Evolutionary conservation across 177 flowering plant species (phyloP).

Genomic region (Tripterygium wilfordii): DNA sequence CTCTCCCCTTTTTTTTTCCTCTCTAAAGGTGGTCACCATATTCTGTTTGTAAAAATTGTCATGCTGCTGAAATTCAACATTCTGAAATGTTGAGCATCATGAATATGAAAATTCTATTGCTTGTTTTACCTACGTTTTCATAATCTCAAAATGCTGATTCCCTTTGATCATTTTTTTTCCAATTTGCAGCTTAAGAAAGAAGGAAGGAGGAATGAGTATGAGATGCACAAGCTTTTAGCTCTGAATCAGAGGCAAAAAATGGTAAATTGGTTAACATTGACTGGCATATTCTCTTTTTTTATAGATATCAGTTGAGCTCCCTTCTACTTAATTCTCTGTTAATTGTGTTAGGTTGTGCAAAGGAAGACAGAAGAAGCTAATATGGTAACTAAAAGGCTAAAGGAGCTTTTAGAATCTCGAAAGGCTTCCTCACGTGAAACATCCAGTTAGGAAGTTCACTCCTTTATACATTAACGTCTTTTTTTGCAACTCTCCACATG

Average conservation of each 20-base stretch:
- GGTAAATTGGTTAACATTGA: constrained; percentile 34
- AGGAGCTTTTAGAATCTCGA: constrained; percentile 76
- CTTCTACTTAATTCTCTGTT: constrained; percentile 3
- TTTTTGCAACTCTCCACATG: neutral
- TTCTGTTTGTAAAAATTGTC: too few relatives aligned
- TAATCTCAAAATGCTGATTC: neutral
- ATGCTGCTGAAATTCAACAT: too few relatives aligned
- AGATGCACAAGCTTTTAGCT: constrained; percentile 89
- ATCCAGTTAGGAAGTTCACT: constrained; percentile 17
- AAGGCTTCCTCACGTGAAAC: constrained; percentile 70
- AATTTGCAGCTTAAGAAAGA: constrained; percentile 80
- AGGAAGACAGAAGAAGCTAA: constrained; percentile 95
- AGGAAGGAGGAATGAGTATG: constrained; percentile 90
- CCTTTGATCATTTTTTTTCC: neutral
- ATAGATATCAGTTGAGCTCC: neutral
- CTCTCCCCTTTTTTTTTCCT: too few relatives aligned
- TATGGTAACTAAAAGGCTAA: constrained; percentile 78
- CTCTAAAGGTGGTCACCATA: too few relatives aligned
- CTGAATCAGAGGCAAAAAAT: constrained; percentile 88
- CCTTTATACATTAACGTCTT: neutral
- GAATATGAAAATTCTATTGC: too few relatives aligned
- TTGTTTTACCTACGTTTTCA: neutral
- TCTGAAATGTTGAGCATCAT: too few relatives aligned
- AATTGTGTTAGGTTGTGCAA: constrained; percentile 67
- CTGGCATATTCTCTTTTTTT: neutral